Percentiles rank a stretch among this genome's conserved stretches.
phyloP scores from a whole-genome alignment of 2,329 filamentous ascomycete genomes.

The Aureobasidium zeae region DNA sequence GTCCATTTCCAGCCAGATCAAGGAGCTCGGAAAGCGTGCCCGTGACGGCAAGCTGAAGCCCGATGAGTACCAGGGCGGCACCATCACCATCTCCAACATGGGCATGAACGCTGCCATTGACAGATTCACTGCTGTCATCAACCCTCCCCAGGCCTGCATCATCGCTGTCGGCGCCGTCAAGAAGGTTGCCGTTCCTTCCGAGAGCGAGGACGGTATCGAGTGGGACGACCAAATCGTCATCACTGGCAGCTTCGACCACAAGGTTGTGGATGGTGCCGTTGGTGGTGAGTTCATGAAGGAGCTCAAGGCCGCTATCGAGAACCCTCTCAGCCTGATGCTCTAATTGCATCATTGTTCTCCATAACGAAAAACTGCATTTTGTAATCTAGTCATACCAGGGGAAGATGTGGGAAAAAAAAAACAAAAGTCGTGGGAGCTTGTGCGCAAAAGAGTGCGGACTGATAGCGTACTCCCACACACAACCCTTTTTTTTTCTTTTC shows the following conservation, averaged over 20 bases:
- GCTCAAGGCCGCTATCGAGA: conserved; percentile 96
- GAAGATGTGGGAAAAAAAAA: neutral
- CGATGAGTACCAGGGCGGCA: conserved; percentile 97
- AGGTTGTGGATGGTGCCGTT: conserved; percentile 92
- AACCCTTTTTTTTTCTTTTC: conserved; percentile 14
- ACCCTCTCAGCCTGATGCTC: conserved; percentile 87
- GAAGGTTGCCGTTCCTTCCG: conserved; percentile 84
- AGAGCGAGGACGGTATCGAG: conserved; percentile 78
- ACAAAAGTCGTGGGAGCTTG: neutral
- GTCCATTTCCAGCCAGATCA: conserved; percentile 79
- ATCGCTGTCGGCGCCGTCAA: conserved; percentile 88
- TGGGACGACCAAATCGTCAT: conserved; percentile 98
- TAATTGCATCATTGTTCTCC: conserved; percentile 43
- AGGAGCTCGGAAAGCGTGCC: conserved; percentile 93
- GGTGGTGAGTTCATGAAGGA: conserved; percentile 95
- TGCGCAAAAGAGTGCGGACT: neutral
- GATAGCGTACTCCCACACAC: too few relatives aligned
- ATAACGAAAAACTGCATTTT: conserved; percentile 11
- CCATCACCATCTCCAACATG: conserved; percentile 99
- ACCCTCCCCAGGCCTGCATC: conserved; percentile 94
- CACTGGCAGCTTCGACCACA: conserved; percentile 96
- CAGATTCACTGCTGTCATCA: conserved; percentile 97
- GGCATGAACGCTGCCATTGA: conserved; percentile 97
- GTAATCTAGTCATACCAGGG: conserved; percentile 14
- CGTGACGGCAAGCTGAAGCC: conserved; percentile 98